These are phyloP conservation scores for Avena sativa DNA, from an alignment of 176 grass and related monocot species.

Conservation along the genomic window DNA sequence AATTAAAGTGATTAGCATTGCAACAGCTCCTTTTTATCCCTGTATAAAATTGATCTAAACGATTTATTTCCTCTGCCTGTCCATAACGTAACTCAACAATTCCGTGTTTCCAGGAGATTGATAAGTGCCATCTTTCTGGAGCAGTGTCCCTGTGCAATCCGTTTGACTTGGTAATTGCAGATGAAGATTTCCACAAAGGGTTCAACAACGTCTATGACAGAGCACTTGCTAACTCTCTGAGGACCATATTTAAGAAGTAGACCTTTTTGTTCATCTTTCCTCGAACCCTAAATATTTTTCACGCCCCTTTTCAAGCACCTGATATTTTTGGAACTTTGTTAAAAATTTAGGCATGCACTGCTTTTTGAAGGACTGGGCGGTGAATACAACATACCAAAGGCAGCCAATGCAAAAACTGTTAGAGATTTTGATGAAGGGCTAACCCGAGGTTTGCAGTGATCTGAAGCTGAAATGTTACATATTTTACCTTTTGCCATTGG, in stretches of 20 bases:
- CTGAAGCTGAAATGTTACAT: conserved; percentile 6
- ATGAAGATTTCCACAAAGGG: conserved; percentile 98
- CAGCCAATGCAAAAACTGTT: conserved; percentile 77
- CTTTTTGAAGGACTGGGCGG: conserved; percentile 86
- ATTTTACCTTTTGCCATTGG: background rate
- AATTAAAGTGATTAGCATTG: conserved; percentile 1
- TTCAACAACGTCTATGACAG: conserved; percentile 96
- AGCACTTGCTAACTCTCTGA: conserved; percentile 72
- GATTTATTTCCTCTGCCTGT: conserved; percentile 9
- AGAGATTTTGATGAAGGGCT: conserved; percentile 96
- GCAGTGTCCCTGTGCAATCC: conserved; percentile 97
- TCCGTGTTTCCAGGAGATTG: conserved; percentile 62
- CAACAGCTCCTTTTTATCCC: background rate
- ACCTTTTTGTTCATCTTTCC: conserved; percentile 26
- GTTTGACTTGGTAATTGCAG: conserved; percentile 92
- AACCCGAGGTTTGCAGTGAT: conserved; percentile 65
- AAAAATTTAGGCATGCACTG: conserved; percentile 75
- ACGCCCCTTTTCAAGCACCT: conserved; percentile 33
- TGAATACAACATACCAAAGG: conserved; percentile 88
- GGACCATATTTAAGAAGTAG: conserved; percentile 84
- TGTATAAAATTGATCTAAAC: conserved; percentile 17
- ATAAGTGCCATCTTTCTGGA: conserved; percentile 81
- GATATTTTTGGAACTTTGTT: conserved; percentile 38
- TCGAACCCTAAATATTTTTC: conserved; percentile 37
- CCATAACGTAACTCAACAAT: conserved; percentile 16